phyloP scores from a whole-genome alignment of 192 early-diverging fungal genomes.

The Podila epicladia region DNA sequence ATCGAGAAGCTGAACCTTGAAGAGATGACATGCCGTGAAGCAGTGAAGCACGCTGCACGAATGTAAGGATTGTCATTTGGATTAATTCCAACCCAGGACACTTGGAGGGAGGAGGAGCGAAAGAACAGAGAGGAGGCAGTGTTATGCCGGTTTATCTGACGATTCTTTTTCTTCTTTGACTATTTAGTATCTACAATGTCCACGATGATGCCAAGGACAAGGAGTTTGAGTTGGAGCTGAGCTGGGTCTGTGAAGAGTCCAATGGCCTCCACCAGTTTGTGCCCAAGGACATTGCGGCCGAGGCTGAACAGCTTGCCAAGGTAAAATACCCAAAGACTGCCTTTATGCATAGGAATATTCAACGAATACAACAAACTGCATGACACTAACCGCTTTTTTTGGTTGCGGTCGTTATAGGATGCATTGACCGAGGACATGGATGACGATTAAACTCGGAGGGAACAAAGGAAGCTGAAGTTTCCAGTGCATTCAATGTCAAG shows the following conservation, averaged over 20 bases:
- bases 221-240: slow-evolving; percentile 98
- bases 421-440: slow-evolving; percentile 66
- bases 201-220: slow-evolving; percentile 99
- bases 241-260: slow-evolving; percentile 92
- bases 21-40: slow-evolving; percentile 83
- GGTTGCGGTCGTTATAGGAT: slow-evolving; percentile 30
- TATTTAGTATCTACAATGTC: slow-evolving; percentile 84
- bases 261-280: slow-evolving; percentile 84
- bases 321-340: slow-evolving; percentile 20
- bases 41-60: slow-evolving; percentile 92
- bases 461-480: not conserved
- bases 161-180: no score
- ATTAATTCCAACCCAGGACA: not conserved
- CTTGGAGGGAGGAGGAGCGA: no score
- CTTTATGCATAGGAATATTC: no score
- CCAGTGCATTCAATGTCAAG: not conserved
- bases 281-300: slow-evolving; percentile 85
- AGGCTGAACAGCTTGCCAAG: slow-evolving; percentile 87
- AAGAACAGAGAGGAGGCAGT: no score
- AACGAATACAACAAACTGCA: no score
- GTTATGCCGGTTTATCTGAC: no score
- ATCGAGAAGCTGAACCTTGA: slow-evolving; percentile 95
- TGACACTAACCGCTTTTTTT: not conserved
- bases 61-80: slow-evolving; percentile 67
- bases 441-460: slow-evolving; percentile 42